These are phyloP conservation scores for Phaffia tasmanica DNA, from an alignment of 768 basidiomycete genomes.

Conservation along the genomic window DNA sequence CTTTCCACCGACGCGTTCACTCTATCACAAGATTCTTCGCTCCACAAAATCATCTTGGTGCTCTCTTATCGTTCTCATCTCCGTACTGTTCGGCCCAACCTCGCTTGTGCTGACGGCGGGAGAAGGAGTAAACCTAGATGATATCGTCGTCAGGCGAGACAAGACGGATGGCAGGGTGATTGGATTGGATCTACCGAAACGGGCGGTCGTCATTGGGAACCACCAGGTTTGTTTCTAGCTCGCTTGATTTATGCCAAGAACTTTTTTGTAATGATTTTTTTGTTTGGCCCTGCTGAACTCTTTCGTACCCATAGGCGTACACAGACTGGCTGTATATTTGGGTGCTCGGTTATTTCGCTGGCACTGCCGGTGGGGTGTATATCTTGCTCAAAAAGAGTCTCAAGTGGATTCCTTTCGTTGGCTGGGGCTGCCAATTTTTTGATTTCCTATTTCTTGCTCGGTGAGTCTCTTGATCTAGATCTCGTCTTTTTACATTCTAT, in stretches of 20 bases:
- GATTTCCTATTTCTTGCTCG: constrained; percentile 86
- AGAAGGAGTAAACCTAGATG: constrained; percentile 32
- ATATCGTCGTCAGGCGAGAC: constrained; percentile 48
- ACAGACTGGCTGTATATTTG: constrained; percentile 59
- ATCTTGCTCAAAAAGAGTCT: constrained; percentile 89
- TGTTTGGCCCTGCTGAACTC: constrained; percentile 47
- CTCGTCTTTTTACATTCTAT: no score
- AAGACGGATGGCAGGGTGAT: constrained; percentile 46
- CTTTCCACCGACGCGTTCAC: neutral
- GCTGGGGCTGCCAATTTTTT: constrained; percentile 69
- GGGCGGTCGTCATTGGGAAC: constrained; percentile 77
- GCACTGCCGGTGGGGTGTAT: constrained; percentile 59
- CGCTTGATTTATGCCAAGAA: neutral
- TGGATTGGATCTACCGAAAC: constrained; percentile 59
- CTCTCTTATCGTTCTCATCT: constrained; percentile 47
- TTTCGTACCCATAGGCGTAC: constrained; percentile 31
- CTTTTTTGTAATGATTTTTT: neutral
- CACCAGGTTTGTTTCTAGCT: constrained; percentile 58
- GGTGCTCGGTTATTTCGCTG: constrained; percentile 44
- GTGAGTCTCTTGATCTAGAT: constrained; percentile 37
- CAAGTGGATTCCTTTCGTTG: constrained; percentile 44
- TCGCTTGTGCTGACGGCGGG: constrained; percentile 53
- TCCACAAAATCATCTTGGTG: constrained; percentile 38
- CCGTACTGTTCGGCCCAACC: constrained; percentile 72
- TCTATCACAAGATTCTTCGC: constrained; percentile 1